Percentiles rank a stretch among this genome's conserved stretches.
phyloP scores from a whole-genome alignment of 306 rosid genomes.

The Lablab purpureus region DNA sequence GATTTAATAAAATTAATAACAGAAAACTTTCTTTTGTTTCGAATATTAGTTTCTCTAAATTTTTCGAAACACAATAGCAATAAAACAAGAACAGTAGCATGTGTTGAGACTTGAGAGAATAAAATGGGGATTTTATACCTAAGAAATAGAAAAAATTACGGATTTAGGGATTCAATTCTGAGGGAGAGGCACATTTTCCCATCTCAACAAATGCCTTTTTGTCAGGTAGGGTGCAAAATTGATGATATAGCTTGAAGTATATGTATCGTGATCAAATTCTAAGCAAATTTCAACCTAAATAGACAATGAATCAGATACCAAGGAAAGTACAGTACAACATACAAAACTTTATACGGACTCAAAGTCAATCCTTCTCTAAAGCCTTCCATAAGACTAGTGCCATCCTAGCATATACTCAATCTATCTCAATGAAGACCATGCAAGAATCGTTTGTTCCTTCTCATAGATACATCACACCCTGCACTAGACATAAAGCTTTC shows the following conservation, averaged over 20 bases:
- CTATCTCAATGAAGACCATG: slow-evolving; percentile 15
- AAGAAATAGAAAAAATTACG: not conserved
- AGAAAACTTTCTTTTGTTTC: no score
- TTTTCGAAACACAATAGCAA: not conserved
- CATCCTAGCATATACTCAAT: not conserved
- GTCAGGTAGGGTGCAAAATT: not conserved
- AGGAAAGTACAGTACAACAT: slow-evolving; percentile 14
- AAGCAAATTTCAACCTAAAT: not conserved
- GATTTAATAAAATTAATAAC: no score
- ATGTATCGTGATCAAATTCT: not conserved
- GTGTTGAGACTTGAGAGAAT: not conserved
- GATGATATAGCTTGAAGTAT: not conserved
- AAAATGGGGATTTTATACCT: slow-evolving; percentile 4
- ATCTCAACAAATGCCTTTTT: not conserved
- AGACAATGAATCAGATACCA: not conserved
- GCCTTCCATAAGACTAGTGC: not conserved
- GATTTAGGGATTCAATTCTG: not conserved
- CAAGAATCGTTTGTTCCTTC: slow-evolving; percentile 7
- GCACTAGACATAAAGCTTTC: slow-evolving; percentile 8
- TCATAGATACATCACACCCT: slow-evolving; percentile 13
- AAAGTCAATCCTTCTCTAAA: slow-evolving; percentile 3
- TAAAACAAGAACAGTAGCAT: not conserved
- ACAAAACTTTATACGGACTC: not conserved
- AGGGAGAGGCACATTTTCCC: not conserved
- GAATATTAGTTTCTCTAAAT: no score